Percentiles rank a stretch among this genome's conserved stretches.
Conservation (phyloP, 306 rosid genomes). For the Fragaria ananassa region DNA sequence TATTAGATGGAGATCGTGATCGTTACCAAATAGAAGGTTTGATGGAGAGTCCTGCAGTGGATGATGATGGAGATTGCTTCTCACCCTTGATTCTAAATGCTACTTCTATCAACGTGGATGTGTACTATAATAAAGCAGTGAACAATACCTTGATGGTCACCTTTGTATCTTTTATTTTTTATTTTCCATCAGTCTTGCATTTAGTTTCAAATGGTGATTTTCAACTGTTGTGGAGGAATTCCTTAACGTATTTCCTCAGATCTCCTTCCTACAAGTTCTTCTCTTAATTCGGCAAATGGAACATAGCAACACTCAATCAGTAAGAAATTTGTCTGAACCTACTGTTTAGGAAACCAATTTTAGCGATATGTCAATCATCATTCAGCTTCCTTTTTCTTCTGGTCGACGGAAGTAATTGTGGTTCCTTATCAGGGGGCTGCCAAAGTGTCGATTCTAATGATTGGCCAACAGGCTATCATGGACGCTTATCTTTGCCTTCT, state of each 20-base stretch:
- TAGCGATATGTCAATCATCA: neutral
- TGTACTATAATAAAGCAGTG: constrained; percentile 93
- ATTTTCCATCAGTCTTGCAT: constrained; percentile 9
- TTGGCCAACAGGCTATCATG: constrained; percentile 98
- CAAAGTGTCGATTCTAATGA: constrained; percentile 88
- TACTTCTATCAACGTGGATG: constrained; percentile 85
- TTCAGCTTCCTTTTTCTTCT: neutral
- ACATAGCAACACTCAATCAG: constrained; percentile 97
- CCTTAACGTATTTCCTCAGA: constrained; percentile 64
- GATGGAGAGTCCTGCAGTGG: constrained; percentile 92
- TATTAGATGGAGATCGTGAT: constrained; percentile 70
- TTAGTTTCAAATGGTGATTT: constrained; percentile 7
- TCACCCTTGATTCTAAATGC: constrained; percentile 80
- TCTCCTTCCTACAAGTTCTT: constrained; percentile 97
- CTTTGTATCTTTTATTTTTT: constrained; percentile 76
- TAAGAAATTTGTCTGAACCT: constrained; percentile 38
- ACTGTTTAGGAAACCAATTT: neutral
- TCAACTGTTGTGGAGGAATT: constrained; percentile 26
- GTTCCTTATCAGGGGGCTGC: constrained; percentile 79
- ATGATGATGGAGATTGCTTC: constrained; percentile 89
- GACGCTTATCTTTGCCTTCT: constrained; percentile 97
- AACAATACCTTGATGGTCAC: constrained; percentile 99
- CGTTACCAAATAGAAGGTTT: constrained; percentile 79
- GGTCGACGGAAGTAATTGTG: constrained; percentile 5
- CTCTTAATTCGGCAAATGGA: constrained; percentile 97